These are phyloP conservation scores for Cicer bijugum DNA, from an alignment of 306 rosid genomes.

Conservation along the genomic window DNA sequence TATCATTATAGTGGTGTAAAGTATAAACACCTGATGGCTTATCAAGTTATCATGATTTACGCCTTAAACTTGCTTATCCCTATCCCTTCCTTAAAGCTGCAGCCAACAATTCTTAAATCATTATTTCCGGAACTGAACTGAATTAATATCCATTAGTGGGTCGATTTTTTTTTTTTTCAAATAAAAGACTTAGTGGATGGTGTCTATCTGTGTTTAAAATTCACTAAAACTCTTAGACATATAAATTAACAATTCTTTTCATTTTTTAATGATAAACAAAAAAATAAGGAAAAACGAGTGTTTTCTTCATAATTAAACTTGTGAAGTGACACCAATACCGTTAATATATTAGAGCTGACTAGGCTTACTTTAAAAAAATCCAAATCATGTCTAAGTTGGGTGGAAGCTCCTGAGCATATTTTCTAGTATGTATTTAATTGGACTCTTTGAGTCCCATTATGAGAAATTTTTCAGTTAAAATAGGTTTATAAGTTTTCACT, in stretches of 20 bases:
- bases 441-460: too few relatives aligned
- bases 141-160: neutral
- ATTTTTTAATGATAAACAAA: too few relatives aligned
- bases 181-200: neutral
- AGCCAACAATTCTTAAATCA: conserved; percentile 33
- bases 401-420: too few relatives aligned
- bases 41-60: conserved; percentile 15
- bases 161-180: neutral
- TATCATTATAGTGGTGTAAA: conserved; percentile 38
- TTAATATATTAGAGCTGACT: neutral
- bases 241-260: too few relatives aligned
- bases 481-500: too few relatives aligned
- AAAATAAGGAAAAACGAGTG: too few relatives aligned
- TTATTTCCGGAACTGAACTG: conserved; percentile 4
- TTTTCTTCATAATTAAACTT: too few relatives aligned
- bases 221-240: too few relatives aligned
- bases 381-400: neutral
- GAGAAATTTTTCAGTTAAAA: too few relatives aligned
- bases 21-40: conserved; percentile 32
- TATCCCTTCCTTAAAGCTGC: conserved; percentile 43
- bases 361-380: neutral
- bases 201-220: too few relatives aligned
- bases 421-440: too few relatives aligned
- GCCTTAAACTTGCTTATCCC: conserved; percentile 37
- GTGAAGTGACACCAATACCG: too few relatives aligned